Evolutionary conservation across 2,329 filamentous ascomycete genomes (phyloP).

Genomic region (Alternaria arborescens): DNA sequence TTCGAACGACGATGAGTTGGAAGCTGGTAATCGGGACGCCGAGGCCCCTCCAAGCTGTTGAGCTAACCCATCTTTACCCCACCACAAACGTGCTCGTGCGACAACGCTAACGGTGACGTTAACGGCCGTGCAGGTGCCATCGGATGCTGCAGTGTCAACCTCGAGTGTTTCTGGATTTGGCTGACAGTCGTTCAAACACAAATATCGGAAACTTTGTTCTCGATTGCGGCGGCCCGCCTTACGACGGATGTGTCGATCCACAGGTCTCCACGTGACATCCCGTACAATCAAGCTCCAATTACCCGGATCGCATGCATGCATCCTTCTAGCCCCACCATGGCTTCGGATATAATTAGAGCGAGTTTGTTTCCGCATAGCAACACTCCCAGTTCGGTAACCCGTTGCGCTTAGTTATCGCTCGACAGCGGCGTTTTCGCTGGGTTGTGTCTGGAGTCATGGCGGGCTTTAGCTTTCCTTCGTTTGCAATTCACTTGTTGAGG

Average conservation of each 20-base stretch:
- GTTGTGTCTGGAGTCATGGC: not conserved
- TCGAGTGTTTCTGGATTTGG: not conserved
- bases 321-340: not conserved
- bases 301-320: slow-evolving; percentile 2
- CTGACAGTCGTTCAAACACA: not conserved
- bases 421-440: not conserved
- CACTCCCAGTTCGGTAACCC: not conserved
- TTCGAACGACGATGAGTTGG: not conserved
- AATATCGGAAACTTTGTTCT: not conserved
- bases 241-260: not conserved
- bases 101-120: not conserved
- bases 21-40: not conserved
- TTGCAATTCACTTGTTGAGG: not conserved
- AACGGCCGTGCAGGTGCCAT: slow-evolving; percentile 2
- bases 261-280: not conserved
- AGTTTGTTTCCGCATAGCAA: slow-evolving; percentile 4
- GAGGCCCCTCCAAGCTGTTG: not conserved
- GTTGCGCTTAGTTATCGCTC: not conserved
- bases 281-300: not conserved
- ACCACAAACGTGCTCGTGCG: not conserved
- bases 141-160: not conserved
- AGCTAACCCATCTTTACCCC: slow-evolving; percentile 7
- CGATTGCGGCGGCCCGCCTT: not conserved
- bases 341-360: not conserved
- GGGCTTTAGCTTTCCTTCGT: not conserved